Conservation (phyloP, 176 grass and related monocot genomes). For the Panicum miliaceum region DNA sequence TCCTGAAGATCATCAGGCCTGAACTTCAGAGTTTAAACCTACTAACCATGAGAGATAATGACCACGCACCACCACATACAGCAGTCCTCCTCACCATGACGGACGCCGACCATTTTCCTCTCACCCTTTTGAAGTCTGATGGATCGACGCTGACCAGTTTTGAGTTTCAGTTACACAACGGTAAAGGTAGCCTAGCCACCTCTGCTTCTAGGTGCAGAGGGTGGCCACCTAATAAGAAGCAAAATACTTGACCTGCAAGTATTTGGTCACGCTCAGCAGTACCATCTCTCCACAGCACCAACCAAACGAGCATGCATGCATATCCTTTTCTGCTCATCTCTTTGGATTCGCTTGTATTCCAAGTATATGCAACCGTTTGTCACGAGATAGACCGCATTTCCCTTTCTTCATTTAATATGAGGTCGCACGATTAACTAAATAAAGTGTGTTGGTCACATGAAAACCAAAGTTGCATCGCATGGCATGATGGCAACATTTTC, state of each 20-base stretch:
- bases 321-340: slow-evolving; percentile 26
- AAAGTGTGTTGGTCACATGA: background rate
- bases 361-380: slow-evolving; percentile 34
- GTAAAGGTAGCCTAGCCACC: slow-evolving; percentile 20
- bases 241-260: slow-evolving; percentile 25
- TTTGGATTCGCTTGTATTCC: slow-evolving; percentile 32
- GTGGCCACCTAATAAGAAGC: background rate
- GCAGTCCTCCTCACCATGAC: background rate
- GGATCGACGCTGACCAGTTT: background rate
- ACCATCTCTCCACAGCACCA: background rate
- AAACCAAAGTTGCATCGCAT: background rate
- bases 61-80: background rate
- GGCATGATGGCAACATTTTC: too few relatives aligned
- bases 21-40: background rate
- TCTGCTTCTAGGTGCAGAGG: slow-evolving; percentile 7
- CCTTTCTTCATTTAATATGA: background rate
- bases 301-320: background rate
- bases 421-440: background rate
- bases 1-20: background rate
- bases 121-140: background rate
- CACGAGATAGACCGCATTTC: slow-evolving; percentile 7
- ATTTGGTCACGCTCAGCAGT: background rate
- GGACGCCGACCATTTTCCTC: background rate
- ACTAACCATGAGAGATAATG: background rate
- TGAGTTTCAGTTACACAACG: slow-evolving; percentile 42